Evolutionary conservation across 2,329 filamentous ascomycete species (phyloP), one percentile per base, ranked within the genome.

Genomic region (Conoideocrella luteorostrata): DNA sequence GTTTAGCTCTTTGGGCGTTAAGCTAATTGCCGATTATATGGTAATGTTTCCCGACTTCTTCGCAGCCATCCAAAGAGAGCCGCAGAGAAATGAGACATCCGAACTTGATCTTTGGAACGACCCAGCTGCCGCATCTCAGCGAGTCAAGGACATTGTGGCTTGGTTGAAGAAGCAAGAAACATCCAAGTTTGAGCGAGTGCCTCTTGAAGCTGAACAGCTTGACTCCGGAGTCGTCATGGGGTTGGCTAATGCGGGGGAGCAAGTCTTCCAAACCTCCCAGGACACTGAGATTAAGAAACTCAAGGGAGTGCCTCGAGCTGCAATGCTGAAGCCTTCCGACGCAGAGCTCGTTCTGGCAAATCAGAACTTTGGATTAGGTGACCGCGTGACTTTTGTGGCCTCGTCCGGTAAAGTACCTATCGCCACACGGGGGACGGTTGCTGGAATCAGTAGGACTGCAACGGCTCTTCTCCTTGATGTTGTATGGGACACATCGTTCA

Each of bases 361-460:
- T 60, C 94, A 98, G 63, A 75, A 66, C 17, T 98, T 96, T 65
- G 66, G 67, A 44, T 76, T 98, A 24, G 93, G 93, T 43, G 90
- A 98, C 63, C 85, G 94, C 18, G 80, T 98, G 20, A 87, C 95
- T 32, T 98, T 96, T 62, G 88, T 90, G 7, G 86, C 90, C 56
- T 87, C 91, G 53, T 88, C 90, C 44, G 93, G 93, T 52, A 91
- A 95, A 59, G 91, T 98, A 1, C 93, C 93, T 1, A 94, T 98
- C 55, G 90, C 86, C 28, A 86, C 86, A 42, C 81, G 85, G 43
- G 93, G 94, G 56, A 97, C 93, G 2, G 88, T 98, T n/a, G 84
- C 95, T 45, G 93, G 93, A 28, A 85, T 96, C 59, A 96, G 89
- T 48, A 84, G 88, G 44, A 96, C 90, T 23, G 77, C 89, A 17